Evolutionary conservation across 2,329 filamentous ascomycete species (phyloP), one percentile per base, ranked within the genome.

Genomic region (Aspergillus sp.): DNA sequence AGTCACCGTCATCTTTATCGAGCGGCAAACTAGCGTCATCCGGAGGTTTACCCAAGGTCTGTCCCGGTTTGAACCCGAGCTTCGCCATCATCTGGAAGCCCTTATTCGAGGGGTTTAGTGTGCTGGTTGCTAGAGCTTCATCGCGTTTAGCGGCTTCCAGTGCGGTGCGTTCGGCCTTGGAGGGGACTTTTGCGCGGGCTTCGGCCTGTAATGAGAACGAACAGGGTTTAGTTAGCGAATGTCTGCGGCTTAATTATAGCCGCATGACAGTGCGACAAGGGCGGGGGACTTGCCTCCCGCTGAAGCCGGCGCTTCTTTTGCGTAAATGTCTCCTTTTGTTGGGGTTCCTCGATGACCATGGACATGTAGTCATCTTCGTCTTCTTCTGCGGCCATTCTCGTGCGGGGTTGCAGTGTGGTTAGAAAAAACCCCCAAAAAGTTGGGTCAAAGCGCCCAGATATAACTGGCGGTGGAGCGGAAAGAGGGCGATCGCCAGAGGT

Each of bases 361-460:
- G 88, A 91, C 89, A 99, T 96, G 81, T 99, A 98, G 75, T 99
- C 95, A 63, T 97, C 92, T 62, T 92, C 90, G 19, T 92, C 90
- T 6, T 92, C 90, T 6, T 82, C 80, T n/a, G 39, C 30, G 17
- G 51, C 17, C 41, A 33, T 48, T 46, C 17, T 45, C 20, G 54
- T 57, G 61, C 53, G 58, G 58, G 57, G 60, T 49, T 37, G 54
- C 51, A 48, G 50, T 33, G 40, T 45, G 48, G 42, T 56, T 24
- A 20, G 3, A 20, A 24, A 20, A 20, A 20, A 3, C 20, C 2
- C 27, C 15, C n/a, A 19, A 7, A 8, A 24, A 30, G 42, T 30
- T 20, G 41, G n/a, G 45, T 22, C 5, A 22, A 40, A 33, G 19
- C 24, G 34, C 13, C 13, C 12, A 17, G 17, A 15, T 19, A 33